phyloP scores from a whole-genome alignment of 352 stramenopile genomes.

The Aphanomyces astaci region DNA sequence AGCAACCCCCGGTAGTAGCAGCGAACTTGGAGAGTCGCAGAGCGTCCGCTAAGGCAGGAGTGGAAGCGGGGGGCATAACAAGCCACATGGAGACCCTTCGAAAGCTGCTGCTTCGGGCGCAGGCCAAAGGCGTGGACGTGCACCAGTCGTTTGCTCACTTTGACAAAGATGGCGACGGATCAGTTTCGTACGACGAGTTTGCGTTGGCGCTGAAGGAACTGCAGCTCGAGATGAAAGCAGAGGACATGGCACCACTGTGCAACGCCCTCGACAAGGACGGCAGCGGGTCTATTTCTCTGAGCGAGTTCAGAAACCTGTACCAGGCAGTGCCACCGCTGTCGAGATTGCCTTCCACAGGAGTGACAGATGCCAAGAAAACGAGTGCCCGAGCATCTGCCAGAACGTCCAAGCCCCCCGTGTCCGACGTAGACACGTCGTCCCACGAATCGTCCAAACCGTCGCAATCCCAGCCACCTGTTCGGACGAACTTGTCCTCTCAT shows the following conservation, averaged over 20 bases:
- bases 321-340: neutral
- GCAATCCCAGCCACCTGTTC: slow-evolving; percentile 10
- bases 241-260: slow-evolving; percentile 26
- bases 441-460: slow-evolving; percentile 17
- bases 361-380: neutral
- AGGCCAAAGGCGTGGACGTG: slow-evolving; percentile 32
- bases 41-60: no score
- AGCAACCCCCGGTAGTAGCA: no score
- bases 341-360: neutral
- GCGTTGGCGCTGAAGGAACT: slow-evolving; percentile 5
- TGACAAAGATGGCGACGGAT: slow-evolving; percentile 39
- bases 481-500: neutral
- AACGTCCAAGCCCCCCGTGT: neutral
- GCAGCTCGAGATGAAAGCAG: neutral
- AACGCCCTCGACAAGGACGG: slow-evolving; percentile 28
- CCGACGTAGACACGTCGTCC: slow-evolving; percentile 15
- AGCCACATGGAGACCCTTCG: slow-evolving; percentile 26
- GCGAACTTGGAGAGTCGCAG: no score
- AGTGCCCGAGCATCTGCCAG: neutral
- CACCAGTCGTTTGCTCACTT: slow-evolving; percentile 46
- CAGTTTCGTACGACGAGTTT: slow-evolving; percentile 23
- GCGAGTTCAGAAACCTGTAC: slow-evolving; percentile 45
- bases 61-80: no score
- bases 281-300: slow-evolving; percentile 30
- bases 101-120: slow-evolving; percentile 27